Base-by-base conservation (phyloP, 805 yeast genomes). In the Myxozyma neotropica region DNA sequence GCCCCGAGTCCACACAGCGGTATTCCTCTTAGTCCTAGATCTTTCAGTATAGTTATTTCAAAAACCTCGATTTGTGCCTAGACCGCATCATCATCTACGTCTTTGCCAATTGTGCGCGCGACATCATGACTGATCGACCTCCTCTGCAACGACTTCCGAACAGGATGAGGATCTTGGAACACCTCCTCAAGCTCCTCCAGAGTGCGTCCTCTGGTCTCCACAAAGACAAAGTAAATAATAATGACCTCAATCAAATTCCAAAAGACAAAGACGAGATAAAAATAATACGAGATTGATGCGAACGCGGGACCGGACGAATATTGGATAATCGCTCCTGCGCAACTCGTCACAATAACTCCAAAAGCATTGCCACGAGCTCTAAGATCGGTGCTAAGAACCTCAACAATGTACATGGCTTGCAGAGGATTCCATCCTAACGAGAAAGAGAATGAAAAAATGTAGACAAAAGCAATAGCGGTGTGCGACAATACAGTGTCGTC, bases 261-360 rank as follows among this genome's bases (percentile, higher is more conserved):
- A 7, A 74, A 73, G 38, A 86, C 83, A 72, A 83, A 87, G 66
- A 86, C 80, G n/a, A 83, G 72, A 68, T 84, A 86, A 45, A 86
- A 81, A 65, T 78, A 80, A 73, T 83, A 81, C 46, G 75, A 75
- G 69, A 83, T 75, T 65, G 77, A 56, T 71, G 76, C 67, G 71
- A 80, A 74, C 70, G 86, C 79, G 5, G 74, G 67, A 6, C 77
- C 74, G 47, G 71, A 73, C 13, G 72, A 72, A 49, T 71, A 75
- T 53, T 74, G 71, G 58, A 72, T 71, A 57, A 72, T 70, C 13
- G 70, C 43, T 3, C 64, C 45, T 38, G 67, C 63, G 15, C 62
- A 57, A 23, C 42, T 39, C 13, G 44, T 17, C 15, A 24, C 13
- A 71, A 45, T 76, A 52, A 47, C 24, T 29, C 42, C 52, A 10